Conservation (phyloP, 805 yeast genomes). For the Candida parachauliodes region DNA sequence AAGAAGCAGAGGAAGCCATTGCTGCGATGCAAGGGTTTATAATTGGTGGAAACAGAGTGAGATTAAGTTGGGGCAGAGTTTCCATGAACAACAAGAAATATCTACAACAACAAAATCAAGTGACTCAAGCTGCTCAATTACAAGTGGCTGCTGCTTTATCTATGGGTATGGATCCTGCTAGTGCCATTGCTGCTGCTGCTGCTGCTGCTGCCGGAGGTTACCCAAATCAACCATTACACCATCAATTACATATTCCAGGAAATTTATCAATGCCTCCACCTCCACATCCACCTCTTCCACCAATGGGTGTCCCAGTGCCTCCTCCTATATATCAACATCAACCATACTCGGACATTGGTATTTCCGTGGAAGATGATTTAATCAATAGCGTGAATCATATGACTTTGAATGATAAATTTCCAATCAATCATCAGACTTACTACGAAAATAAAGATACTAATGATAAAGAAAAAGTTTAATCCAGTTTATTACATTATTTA, state of each 20-base stretch:
- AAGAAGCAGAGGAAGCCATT: slow-evolving; percentile 83
- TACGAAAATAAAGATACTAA: not conserved
- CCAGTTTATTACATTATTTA: too few species aligned
- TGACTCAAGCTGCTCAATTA: slow-evolving; percentile 17
- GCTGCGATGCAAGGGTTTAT: slow-evolving; percentile 87
- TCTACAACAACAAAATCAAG: slow-evolving; percentile 19
- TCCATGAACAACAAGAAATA: slow-evolving; percentile 30
- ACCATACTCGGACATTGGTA: not conserved
- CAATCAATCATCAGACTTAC: slow-evolving; percentile 1
- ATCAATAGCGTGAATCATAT: slow-evolving; percentile 7
- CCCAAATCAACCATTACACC: slow-evolving; percentile 12
- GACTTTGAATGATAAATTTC: slow-evolving; percentile 6
- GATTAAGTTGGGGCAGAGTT: slow-evolving; percentile 84
- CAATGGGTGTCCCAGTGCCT: slow-evolving; percentile 1
- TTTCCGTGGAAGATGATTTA: slow-evolving; percentile 2
- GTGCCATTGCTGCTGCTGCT: slow-evolving; percentile 15
- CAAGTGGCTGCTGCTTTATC: slow-evolving; percentile 37
- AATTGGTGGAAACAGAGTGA: slow-evolving; percentile 75
- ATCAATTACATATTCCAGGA: slow-evolving; percentile 8
- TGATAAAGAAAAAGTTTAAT: too few species aligned
- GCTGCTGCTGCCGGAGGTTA: slow-evolving; percentile 17
- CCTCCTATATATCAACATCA: not conserved
- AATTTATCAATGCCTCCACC: slow-evolving; percentile 10
- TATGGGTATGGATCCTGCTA: slow-evolving; percentile 37
- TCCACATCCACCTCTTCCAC: slow-evolving; percentile 2